Base-by-base conservation (phyloP, 352 stramenopile species). In the Phytopythium oedochilum region DNA sequence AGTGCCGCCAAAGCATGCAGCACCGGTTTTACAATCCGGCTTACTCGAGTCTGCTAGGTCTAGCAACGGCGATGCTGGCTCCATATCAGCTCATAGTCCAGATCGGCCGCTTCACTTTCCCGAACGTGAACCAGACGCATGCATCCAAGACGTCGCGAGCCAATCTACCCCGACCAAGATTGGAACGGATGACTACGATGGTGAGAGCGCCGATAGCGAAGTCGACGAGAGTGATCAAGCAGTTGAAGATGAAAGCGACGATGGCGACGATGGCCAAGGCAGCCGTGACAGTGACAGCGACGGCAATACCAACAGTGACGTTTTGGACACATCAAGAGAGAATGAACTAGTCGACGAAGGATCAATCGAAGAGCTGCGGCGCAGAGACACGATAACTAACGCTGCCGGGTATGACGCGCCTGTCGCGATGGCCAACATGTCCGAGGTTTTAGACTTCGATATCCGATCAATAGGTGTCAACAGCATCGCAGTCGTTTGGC, bases 381-480 rank as follows among this genome's bases (percentile, higher is more conserved):
- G 34, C 15, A 12, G 23, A 28, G 42, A 22, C 23, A 31, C 12
- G 1, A n/a, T 31, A 0, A 11, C 12, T 25, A 22, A 56, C 3
- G 20, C 34, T 7, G 17, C 53, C 61, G 15, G 50, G 57, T 23
- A 29, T 39, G 35, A 45, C 31, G 44, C 48, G 43, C 2, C 31
- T 0, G 23, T 12, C 2, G 8, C 26, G 2, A 42, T 32, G 8
- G 3, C n/a, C 6, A 12, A 23, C 15, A 34, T 48, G n/a, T 18
- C 31, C 1, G 62, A 65, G 17, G 40, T 39, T 2, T 26, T 47
- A 12, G 59, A 71, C 25, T 35, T 78, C 31, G 76, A 89, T 57
- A 62, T 76, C n/a, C 62, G 63, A 14, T 73, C 66, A 0, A 83
- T 89, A 42, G 78, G 78, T 14, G 70, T 83, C 10, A 64, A 86